These are phyloP conservation scores for Ascomycota sp. DNA, from an alignment of 2,329 filamentous ascomycete genomes.

Conservation along the genomic window DNA sequence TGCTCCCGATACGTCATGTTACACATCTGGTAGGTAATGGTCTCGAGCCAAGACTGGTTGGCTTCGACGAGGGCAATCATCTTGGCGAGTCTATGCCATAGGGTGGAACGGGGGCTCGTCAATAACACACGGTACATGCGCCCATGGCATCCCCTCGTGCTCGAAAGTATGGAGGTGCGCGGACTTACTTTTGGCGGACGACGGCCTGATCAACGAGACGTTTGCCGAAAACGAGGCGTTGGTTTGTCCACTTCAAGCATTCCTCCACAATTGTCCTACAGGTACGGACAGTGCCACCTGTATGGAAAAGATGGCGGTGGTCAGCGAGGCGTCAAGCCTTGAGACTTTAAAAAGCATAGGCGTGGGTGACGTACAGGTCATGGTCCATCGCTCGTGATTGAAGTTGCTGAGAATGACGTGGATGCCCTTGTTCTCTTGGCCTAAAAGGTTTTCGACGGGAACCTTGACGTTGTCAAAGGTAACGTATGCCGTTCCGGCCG, in stretches of 20 bases:
- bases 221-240: conserved; percentile 66
- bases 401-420: conserved; percentile 70
- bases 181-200: conserved; percentile 49
- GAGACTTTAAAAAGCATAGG: not conserved
- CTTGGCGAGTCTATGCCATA: conserved; percentile 40
- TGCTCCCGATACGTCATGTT: conserved; percentile 64
- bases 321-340: not conserved
- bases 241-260: conserved; percentile 72
- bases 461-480: conserved; percentile 77
- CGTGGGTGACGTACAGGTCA: conserved; percentile 30
- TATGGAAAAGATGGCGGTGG: not conserved
- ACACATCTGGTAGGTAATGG: conserved; percentile 71
- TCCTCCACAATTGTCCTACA: conserved; percentile 55
- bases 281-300: conserved; percentile 36
- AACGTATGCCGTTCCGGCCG: conserved; percentile 58
- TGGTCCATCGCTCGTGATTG: conserved; percentile 67
- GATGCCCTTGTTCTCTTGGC: conserved; percentile 69
- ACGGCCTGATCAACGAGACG: conserved; percentile 63
- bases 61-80: conserved; percentile 68
- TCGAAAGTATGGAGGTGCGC: not conserved
- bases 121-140: no score
- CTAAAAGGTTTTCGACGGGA: conserved; percentile 53
- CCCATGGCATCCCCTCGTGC: no score
- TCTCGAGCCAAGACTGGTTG: conserved; percentile 71
- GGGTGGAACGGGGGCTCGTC: not conserved